A percentile compares a stretch with the other conserved stretches of the same genome.
Conservation (phyloP, 805 yeast species). For the Kockiozyma suomiensis region DNA sequence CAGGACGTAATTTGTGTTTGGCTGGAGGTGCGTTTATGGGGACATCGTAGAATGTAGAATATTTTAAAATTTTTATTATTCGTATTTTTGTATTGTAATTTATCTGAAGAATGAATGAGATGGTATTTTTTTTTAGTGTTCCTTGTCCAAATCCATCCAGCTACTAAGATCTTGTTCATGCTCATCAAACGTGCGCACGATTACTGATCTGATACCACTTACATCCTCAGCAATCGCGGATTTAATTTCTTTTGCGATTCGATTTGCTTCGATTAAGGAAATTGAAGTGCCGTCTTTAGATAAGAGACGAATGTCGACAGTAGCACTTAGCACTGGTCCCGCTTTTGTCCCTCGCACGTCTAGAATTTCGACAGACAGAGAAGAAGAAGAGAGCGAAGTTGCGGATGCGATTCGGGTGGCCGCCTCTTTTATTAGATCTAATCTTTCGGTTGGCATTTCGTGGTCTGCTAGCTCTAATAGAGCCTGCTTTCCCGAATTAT, state of each 20-base stretch:
- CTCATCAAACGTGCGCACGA: constrained; percentile 26
- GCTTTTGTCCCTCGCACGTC: constrained; percentile 28
- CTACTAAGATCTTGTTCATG: constrained; percentile 4
- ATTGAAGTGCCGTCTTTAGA: background rate
- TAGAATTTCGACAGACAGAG: constrained; percentile 4
- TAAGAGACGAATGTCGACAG: constrained; percentile 23
- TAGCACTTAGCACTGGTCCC: constrained; percentile 28
- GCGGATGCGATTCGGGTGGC: constrained; percentile 1
- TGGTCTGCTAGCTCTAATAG: constrained; percentile 77
- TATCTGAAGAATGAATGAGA: background rate
- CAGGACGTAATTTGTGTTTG: constrained; percentile 83
- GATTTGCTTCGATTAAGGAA: constrained; percentile 19
- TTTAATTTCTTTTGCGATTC: constrained; percentile 11
- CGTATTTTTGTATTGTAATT: background rate
- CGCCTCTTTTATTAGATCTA: constrained; percentile 5
- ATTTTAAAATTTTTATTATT: background rate
- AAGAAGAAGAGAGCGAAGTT: background rate
- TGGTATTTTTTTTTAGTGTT: background rate
- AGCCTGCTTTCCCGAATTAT: constrained; percentile 68
- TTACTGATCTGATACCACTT: constrained; percentile 14
- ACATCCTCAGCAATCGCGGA: constrained; percentile 15
- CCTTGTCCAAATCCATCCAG: constrained; percentile 18
- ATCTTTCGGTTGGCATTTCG: constrained; percentile 21
- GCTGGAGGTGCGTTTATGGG: constrained; percentile 87
- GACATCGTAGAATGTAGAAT: constrained; percentile 8